Evolutionary conservation across 306 rosid genomes (phyloP).

Genomic region (Rosa lucieae): DNA sequence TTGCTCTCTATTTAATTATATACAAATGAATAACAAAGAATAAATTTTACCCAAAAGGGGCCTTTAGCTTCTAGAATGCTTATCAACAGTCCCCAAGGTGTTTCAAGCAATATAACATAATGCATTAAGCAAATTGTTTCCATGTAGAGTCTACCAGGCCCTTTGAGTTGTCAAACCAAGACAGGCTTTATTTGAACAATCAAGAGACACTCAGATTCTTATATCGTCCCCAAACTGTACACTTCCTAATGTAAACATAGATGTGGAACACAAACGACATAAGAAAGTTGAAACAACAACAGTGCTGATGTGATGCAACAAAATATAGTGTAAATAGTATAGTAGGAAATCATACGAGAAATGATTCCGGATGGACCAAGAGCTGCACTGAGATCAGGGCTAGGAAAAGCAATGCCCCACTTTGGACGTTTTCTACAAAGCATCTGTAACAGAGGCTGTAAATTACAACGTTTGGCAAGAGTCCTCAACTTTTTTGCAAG

Average conservation of each 20-base stretch:
- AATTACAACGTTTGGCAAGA: constrained; percentile 71
- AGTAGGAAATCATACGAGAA: constrained; percentile 65
- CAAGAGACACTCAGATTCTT: not conserved
- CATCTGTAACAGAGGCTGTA: constrained; percentile 60
- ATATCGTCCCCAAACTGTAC: not conserved
- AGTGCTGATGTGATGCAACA: constrained; percentile 15
- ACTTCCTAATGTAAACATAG: not conserved
- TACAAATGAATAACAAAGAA: not conserved
- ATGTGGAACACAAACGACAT: not conserved
- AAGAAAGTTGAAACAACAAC: not conserved
- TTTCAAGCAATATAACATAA: not conserved
- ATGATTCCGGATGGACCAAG: constrained; percentile 58
- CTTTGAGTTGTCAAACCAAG: not conserved
- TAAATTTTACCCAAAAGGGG: not conserved
- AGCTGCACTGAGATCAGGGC: constrained; percentile 49
- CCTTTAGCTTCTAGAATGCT: not conserved
- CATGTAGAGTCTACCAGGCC: not conserved
- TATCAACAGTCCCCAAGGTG: not conserved
- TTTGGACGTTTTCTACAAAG: constrained; percentile 62
- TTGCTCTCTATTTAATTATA: not conserved
- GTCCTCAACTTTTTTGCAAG: constrained; percentile 54
- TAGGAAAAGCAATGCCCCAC: constrained; percentile 69
- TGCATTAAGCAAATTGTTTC: not conserved
- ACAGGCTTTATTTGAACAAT: not conserved
- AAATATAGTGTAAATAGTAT: constrained; percentile 22